Percentiles rank a stretch among this genome's conserved stretches.
phyloP scores from a whole-genome alignment of 345 rosid species.

The Linum lewisii region DNA sequence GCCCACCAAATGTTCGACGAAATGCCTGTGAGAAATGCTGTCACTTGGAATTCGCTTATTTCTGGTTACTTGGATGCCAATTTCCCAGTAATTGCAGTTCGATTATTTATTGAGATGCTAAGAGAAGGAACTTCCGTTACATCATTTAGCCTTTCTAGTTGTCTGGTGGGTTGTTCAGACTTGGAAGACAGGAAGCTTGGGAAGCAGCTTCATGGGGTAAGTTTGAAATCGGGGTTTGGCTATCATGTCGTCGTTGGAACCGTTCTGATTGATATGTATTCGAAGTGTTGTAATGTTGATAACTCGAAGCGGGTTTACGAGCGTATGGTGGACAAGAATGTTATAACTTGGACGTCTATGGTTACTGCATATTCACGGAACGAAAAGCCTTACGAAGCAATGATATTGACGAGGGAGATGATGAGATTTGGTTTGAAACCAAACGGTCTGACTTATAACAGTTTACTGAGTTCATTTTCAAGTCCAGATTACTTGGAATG shows the following conservation, averaged over 20 bases:
- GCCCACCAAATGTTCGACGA: background rate
- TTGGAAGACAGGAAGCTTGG: constrained; percentile 2
- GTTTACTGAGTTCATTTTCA: background rate
- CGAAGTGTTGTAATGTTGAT: background rate
- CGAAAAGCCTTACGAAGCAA: background rate
- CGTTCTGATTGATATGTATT: constrained; percentile 1
- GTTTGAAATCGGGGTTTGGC: background rate
- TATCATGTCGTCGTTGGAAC: background rate
- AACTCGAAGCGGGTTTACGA: background rate
- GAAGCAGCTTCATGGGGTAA: background rate
- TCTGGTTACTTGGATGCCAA: background rate
- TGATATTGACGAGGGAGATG: background rate
- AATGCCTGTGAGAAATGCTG: background rate
- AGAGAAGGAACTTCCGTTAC: background rate
- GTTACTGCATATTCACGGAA: background rate
- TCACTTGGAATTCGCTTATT: background rate
- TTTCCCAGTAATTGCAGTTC: background rate
- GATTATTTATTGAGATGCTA: background rate
- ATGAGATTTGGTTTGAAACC: background rate
- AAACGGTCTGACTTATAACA: background rate
- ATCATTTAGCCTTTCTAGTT: background rate
- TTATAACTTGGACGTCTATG: background rate
- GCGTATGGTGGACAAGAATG: background rate
- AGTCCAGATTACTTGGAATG: background rate
- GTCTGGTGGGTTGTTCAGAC: background rate